These are phyloP conservation scores for Penicillium odoratum DNA, from an alignment of 495 filamentous ascomycete species.

Conservation along the genomic window DNA sequence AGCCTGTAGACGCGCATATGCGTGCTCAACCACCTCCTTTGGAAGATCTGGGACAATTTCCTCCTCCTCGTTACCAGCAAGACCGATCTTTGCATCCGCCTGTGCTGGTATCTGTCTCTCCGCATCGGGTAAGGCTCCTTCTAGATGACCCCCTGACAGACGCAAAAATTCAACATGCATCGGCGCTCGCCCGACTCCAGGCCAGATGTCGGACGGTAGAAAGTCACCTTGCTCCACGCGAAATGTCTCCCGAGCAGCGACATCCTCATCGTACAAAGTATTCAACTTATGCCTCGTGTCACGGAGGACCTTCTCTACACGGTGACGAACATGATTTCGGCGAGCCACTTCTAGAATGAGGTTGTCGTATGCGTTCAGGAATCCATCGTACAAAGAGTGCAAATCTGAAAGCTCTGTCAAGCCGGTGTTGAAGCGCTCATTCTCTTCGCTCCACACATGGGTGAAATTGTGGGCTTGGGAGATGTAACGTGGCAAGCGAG, in stretches of 20 bases:
- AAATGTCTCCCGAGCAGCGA: conserved; percentile 74
- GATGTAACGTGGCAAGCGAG: conserved; percentile 65
- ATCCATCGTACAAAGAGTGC: conserved; percentile 76
- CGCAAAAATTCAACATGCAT: conserved; percentile 55
- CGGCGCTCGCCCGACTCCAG: conserved; percentile 62
- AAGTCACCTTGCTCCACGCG: conserved; percentile 79
- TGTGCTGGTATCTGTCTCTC: conserved; percentile 9
- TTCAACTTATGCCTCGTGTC: conserved; percentile 76
- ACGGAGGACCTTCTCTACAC: conserved; percentile 69
- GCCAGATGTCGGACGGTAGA: conserved; percentile 89
- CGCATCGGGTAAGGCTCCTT: conserved; percentile 17
- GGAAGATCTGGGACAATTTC: conserved; percentile 55
- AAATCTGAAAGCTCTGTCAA: conserved; percentile 73
- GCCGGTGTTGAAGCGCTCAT: conserved; percentile 62
- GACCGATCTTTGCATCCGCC: not conserved
- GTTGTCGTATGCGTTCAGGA: conserved; percentile 78
- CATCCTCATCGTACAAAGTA: conserved; percentile 72
- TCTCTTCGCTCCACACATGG: conserved; percentile 72
- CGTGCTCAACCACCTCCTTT: conserved; percentile 55
- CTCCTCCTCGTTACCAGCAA: conserved; percentile 27
- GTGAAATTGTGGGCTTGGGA: conserved; percentile 70
- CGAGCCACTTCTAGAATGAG: conserved; percentile 80
- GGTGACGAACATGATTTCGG: conserved; percentile 65
- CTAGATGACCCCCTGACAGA: conserved; percentile 39
- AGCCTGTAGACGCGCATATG: conserved; percentile 41